A percentile compares a stretch with the other conserved stretches of the same genome.
Evolutionary conservation across 768 basidiomycete genomes (phyloP).

Genomic region (Lactarius trivialis): DNA sequence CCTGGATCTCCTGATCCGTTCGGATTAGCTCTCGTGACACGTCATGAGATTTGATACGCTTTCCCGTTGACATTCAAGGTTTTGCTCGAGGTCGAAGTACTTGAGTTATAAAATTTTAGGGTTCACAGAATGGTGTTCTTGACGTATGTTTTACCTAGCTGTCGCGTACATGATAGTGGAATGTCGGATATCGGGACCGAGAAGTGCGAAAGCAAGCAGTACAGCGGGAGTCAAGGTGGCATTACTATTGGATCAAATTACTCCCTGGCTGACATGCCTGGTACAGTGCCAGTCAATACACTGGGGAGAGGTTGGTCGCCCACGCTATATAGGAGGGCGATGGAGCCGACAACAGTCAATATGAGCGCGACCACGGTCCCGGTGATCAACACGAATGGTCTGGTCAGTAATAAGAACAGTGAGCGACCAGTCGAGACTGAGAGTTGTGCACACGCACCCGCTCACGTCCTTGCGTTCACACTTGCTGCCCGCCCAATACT

Average conservation of each 20-base stretch:
- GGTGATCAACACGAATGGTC: slow-evolving; percentile 66
- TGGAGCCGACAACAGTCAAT: slow-evolving; percentile 58
- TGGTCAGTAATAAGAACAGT: slow-evolving; percentile 27
- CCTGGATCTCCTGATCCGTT: background rate
- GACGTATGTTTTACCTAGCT: background rate
- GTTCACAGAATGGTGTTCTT: background rate
- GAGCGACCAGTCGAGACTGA: background rate
- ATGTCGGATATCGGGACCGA: background rate
- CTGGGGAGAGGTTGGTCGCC: slow-evolving; percentile 65
- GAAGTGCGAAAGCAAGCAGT: background rate
- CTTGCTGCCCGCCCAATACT: slow-evolving; percentile 66
- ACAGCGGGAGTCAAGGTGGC: background rate
- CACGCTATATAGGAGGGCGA: slow-evolving; percentile 57
- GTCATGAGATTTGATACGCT: background rate
- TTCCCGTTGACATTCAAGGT: background rate
- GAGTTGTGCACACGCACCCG: slow-evolving; percentile 47
- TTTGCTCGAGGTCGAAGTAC: too few species aligned
- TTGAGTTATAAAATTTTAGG: background rate
- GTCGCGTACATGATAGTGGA: background rate
- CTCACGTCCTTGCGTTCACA: slow-evolving; percentile 79
- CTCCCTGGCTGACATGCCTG: slow-evolving; percentile 11
- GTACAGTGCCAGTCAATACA: slow-evolving; percentile 57
- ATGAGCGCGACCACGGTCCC: slow-evolving; percentile 63
- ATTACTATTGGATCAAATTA: slow-evolving; percentile 4
- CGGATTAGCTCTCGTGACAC: background rate